These are phyloP conservation scores for Achaetomiella virescens DNA, from an alignment of 495 filamentous ascomycete species.

Conservation along the genomic window DNA sequence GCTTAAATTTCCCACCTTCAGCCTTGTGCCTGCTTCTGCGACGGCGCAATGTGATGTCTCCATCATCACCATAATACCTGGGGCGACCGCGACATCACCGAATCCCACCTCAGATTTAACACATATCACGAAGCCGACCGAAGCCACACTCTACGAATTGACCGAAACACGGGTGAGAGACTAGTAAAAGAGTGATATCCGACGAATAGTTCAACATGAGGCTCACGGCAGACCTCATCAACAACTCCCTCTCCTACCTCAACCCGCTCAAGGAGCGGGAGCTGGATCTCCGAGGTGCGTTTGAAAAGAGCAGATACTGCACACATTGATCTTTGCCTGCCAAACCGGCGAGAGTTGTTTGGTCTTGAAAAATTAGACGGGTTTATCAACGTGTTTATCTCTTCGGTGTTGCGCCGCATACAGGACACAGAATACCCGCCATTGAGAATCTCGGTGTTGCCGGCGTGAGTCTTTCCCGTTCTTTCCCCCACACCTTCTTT, in stretches of 20 bases:
- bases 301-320: conserved; percentile 98
- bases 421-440: conserved; percentile 94
- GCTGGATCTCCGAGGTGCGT: conserved; percentile 99
- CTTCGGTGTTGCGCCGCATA: conserved; percentile 33
- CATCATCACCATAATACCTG: background rate
- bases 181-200: background rate
- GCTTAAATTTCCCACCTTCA: conserved; percentile 3
- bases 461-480: conserved; percentile 53
- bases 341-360: conserved; percentile 33
- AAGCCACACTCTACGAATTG: background rate
- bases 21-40: conserved; percentile 8
- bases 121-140: background rate
- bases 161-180: no score
- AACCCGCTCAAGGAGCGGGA: conserved; percentile 97
- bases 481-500: background rate
- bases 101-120: background rate
- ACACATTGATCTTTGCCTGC: conserved; percentile 43
- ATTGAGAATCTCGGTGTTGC: conserved; percentile 98
- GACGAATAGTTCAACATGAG: conserved; percentile 55
- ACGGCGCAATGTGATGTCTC: background rate
- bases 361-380: conserved; percentile 9
- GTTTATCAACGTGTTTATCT: conserved; percentile 12
- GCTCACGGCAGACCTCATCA: conserved; percentile 89
- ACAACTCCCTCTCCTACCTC: conserved; percentile 88
- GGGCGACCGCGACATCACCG: background rate